These are phyloP conservation scores for Psilocybe cyanescens DNA, from an alignment of 768 basidiomycete genomes.

Conservation along the genomic window DNA sequence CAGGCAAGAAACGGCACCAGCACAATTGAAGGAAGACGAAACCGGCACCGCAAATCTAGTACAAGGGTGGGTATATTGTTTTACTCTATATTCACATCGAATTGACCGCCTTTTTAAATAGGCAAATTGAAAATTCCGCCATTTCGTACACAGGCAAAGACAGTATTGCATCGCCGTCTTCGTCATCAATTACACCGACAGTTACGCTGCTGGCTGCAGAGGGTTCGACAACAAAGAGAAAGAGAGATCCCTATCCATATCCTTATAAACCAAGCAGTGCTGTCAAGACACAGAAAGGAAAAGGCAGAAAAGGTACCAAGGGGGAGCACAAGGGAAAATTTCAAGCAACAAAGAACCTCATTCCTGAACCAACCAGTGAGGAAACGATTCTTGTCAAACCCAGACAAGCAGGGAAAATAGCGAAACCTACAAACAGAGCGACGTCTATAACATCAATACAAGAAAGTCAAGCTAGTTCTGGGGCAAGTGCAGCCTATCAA, in stretches of 20 bases:
- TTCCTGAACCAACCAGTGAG: conserved; percentile 13
- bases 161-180: neutral
- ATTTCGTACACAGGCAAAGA: neutral
- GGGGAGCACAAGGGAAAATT: conserved; percentile 14
- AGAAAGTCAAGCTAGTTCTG: conserved; percentile 35
- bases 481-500: conserved; percentile 39
- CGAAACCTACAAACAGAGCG: conserved; percentile 1
- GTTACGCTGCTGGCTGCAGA: neutral
- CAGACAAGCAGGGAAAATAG: conserved; percentile 32
- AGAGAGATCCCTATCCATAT: conserved; percentile 10
- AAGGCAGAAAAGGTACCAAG: conserved; percentile 10
- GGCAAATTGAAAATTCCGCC: neutral
- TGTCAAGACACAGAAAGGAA: conserved; percentile 13
- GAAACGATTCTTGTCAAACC: conserved; percentile 28
- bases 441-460: conserved; percentile 6
- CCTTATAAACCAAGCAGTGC: neutral
- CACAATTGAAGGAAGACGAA: no score
- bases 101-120: no score
- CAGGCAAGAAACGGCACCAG: no score
- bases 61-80: neutral
- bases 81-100: neutral
- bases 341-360: neutral
- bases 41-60: no score
- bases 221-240: conserved; percentile 14
- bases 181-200: no score